Conservation (phyloP, 2,329 filamentous ascomycete species). For the Periconia sp. region DNA sequence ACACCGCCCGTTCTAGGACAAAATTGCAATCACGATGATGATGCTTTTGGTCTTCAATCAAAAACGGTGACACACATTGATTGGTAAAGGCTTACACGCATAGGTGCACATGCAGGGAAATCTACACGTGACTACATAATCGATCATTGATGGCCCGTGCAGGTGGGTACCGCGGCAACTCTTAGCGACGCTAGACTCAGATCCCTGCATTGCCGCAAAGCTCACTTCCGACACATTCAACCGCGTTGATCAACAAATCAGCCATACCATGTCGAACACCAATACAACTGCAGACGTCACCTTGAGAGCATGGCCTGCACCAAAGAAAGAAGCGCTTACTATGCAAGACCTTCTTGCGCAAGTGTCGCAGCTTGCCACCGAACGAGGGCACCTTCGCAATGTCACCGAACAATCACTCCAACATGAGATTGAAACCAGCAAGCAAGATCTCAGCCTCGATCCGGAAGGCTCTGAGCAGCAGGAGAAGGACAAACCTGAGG, state of each 20-base stretch:
- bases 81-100: not conserved
- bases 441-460: constrained; percentile 44
- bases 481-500: constrained; percentile 38
- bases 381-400: constrained; percentile 79
- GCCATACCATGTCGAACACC: constrained; percentile 19
- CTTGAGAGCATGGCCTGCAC: constrained; percentile 64
- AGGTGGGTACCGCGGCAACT: constrained; percentile 14
- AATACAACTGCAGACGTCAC: constrained; percentile 51
- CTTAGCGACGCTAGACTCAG: too few species aligned
- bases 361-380: constrained; percentile 74
- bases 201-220: not conserved
- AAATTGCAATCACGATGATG: too few species aligned
- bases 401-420: constrained; percentile 73
- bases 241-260: constrained; percentile 3
- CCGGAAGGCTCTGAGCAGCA: constrained; percentile 50
- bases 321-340: constrained; percentile 55
- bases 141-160: not conserved
- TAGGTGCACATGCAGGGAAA: not conserved
- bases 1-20: too few species aligned
- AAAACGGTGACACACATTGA: too few species aligned
- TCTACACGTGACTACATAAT: not conserved
- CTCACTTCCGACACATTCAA: constrained; percentile 10
- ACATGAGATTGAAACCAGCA: constrained; percentile 62
- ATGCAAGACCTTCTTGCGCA: constrained; percentile 63
- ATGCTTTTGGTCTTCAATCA: too few species aligned